Conservation (phyloP, 2,329 filamentous ascomycete genomes). For the Coleophoma cylindrospora region DNA sequence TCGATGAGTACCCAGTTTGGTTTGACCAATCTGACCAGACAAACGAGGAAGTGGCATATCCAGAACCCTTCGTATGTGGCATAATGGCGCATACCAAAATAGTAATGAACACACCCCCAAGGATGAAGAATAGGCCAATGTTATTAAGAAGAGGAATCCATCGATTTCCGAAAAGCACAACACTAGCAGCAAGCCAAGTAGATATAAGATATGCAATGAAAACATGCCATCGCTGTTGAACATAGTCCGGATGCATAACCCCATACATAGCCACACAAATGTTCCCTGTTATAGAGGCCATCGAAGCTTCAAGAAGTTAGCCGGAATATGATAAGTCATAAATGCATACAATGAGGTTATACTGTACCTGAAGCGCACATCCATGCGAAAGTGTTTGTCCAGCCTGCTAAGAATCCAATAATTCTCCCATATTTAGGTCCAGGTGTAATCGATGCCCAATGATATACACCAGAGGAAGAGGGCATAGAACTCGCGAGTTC, state of each 20-base stretch:
- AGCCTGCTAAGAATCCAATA: slow-evolving; percentile 43
- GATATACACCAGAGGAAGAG: slow-evolving; percentile 33
- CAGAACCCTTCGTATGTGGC: slow-evolving; percentile 37
- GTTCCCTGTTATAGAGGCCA: slow-evolving; percentile 16
- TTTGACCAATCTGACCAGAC: slow-evolving; percentile 42
- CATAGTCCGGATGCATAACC: slow-evolving; percentile 25
- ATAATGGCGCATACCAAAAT: slow-evolving; percentile 51
- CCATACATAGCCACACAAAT: slow-evolving; percentile 12
- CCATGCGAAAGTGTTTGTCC: slow-evolving; percentile 47
- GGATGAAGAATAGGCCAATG: slow-evolving; percentile 48
- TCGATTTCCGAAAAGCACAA: slow-evolving; percentile 18
- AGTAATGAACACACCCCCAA: slow-evolving; percentile 52
- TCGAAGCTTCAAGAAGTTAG: not conserved
- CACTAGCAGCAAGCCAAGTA: slow-evolving; percentile 33
- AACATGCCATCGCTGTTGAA: slow-evolving; percentile 34
- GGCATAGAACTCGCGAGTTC: slow-evolving; percentile 29
- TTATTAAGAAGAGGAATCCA: slow-evolving; percentile 14
- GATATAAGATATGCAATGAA: slow-evolving; percentile 36
- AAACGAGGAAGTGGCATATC: slow-evolving; percentile 32
- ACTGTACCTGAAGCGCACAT: slow-evolving; percentile 32
- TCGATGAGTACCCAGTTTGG: slow-evolving; percentile 36
- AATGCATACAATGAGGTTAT: not conserved
- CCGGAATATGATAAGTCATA: slow-evolving; percentile 2
- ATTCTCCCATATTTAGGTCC: slow-evolving; percentile 38
- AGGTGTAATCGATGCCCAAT: slow-evolving; percentile 45